These are phyloP conservation scores for Lanmaoa rubissima DNA, from an alignment of 768 basidiomycete species.

Conservation along the genomic window DNA sequence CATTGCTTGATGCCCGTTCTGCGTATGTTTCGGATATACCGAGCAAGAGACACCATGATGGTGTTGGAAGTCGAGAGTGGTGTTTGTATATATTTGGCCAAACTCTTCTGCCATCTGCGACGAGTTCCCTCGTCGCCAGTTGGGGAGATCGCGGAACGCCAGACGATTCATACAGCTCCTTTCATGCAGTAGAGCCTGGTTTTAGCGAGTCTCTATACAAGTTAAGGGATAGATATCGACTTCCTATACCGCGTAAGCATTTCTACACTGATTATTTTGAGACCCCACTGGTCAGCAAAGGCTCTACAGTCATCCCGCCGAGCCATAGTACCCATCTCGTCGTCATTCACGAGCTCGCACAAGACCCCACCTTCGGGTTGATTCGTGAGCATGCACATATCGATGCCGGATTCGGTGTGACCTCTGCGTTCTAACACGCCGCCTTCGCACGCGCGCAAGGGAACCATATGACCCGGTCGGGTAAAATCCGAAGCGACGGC, in stretches of 20 bases:
- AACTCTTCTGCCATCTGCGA: not conserved
- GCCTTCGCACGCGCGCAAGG: constrained; percentile 80
- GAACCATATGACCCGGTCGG: constrained; percentile 94
- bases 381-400: constrained; percentile 78
- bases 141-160: not conserved
- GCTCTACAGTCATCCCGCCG: constrained; percentile 87
- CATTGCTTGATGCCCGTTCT: constrained; percentile 80
- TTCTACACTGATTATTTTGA: constrained; percentile 95
- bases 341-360: constrained; percentile 94
- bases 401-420: constrained; percentile 90
- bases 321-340: constrained; percentile 89
- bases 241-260: constrained; percentile 55
- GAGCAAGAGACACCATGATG: constrained; percentile 66
- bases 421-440: constrained; percentile 87
- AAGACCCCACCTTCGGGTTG: constrained; percentile 68
- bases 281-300: constrained; percentile 86
- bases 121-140: not conserved
- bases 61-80: constrained; percentile 1
- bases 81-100: constrained; percentile 28
- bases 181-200: not conserved
- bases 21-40: constrained; percentile 74
- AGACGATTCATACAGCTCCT: not conserved
- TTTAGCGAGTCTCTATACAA: not conserved
- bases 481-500: constrained; percentile 69
- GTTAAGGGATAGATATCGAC: not conserved